These are phyloP conservation scores for Alnus glutinosa DNA, from an alignment of 306 rosid species.

Conservation along the genomic window DNA sequence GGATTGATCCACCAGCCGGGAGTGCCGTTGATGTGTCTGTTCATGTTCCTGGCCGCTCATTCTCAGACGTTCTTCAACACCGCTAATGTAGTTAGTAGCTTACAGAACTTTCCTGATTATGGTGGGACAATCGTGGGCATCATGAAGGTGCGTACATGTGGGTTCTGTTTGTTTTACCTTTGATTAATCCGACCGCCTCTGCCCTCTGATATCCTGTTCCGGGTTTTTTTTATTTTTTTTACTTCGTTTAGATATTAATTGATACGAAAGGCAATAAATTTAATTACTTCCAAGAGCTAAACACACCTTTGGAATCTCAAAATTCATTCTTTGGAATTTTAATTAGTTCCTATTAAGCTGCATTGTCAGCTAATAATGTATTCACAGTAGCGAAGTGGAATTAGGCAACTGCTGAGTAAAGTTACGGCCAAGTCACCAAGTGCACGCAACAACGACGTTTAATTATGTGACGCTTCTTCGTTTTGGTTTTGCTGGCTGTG, in stretches of 20 bases:
- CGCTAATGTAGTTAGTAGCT: slow-evolving; percentile 65
- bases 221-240: not conserved
- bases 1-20: slow-evolving; percentile 65
- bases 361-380: too few species aligned
- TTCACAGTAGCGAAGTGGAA: too few species aligned
- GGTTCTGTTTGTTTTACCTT: not conserved
- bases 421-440: too few species aligned
- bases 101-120: slow-evolving; percentile 60
- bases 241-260: too few species aligned
- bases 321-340: not conserved
- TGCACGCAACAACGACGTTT: too few species aligned
- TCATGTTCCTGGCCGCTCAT: slow-evolving; percentile 64
- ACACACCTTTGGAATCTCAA: not conserved
- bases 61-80: slow-evolving; percentile 83
- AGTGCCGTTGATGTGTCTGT: slow-evolving; percentile 64
- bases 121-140: slow-evolving; percentile 88
- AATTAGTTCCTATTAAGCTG: not conserved
- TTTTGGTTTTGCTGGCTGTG: too few species aligned
- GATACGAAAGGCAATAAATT: too few species aligned
- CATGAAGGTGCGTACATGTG: slow-evolving; percentile 58
- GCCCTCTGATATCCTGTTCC: not conserved
- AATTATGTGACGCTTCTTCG: too few species aligned
- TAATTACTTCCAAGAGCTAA: not conserved
- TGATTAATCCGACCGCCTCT: not conserved
- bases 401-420: too few species aligned